Base-by-base conservation (phyloP, 1,284 basidiomycete species). In the Abortiporus biennis region DNA sequence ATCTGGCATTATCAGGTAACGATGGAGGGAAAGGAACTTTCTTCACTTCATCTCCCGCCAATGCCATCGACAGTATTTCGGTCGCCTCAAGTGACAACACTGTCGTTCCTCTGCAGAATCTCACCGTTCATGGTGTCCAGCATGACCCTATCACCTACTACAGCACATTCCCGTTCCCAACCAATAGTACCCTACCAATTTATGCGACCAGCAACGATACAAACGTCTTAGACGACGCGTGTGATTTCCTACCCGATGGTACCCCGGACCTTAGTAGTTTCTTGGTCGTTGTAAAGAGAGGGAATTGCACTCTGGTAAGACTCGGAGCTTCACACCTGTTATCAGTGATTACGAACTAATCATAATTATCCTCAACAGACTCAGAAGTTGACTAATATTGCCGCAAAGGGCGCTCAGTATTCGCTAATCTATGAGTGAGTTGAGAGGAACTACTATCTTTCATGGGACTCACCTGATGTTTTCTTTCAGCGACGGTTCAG, bases 341-440 rank as follows among this genome's bases (percentile, higher is more conserved):
- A n/a, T n/a, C n/a, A n/a, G n/a, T n/a, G n/a, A n/a, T n/a, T n/a
- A n/a, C n/a, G n/a, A n/a, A n/a, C n/a, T n/a, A n/a, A n/a, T n/a
- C n/a, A n/a, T n/a, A n/a, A n/a, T n/a, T n/a, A n/a, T n/a, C n/a
- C n/a, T n/a, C n/a, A n/a, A n/a, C n/a, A n/a, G n/a, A n/a, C n/a
- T 6, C 57, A 65, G 42, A 76, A 76, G 48, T 42, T 76, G 31
- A 54, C 55, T 0, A 77, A 78, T 49, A 56, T 69, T 19, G 71
- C 69, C 13, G 74, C 67, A 0, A 75, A 76, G 49, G 74, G 76
- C 3, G 74, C 58, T 0, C 66, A 68, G n/a, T 52, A 64, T 23
- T 57, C 64, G 3, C 53, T 78, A n/a, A 70, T 79, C 42, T 79
- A 79, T 48, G 70, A 76, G 74, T 76, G 45, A 33, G 70, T 63